Conservation (phyloP, 306 rosid species). For the Corylus heterophylla region DNA sequence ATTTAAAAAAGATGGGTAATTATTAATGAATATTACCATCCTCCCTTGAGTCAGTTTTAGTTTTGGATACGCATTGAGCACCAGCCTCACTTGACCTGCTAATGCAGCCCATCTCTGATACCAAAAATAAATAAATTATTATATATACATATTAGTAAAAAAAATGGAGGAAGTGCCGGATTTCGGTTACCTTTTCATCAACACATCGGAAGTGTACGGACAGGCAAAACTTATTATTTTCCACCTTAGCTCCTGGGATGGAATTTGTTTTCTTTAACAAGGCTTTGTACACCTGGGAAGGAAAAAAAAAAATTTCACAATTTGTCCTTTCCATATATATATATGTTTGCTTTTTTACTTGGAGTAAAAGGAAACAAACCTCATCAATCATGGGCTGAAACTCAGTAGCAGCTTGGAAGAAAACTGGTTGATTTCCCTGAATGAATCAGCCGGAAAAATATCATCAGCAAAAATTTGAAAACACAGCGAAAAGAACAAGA, state of each 20-base stretch:
- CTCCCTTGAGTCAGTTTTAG: constrained; percentile 77
- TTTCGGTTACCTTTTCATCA: constrained; percentile 73
- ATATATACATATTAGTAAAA: not conserved
- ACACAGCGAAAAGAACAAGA: constrained; percentile 18
- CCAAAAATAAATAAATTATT: not conserved
- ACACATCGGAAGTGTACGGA: constrained; percentile 97
- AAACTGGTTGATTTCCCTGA: constrained; percentile 59
- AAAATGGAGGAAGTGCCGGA: not conserved
- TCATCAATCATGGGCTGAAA: constrained; percentile 81
- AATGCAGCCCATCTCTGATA: constrained; percentile 73
- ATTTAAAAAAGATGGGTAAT: no score
- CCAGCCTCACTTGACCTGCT: constrained; percentile 69
- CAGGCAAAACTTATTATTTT: constrained; percentile 83
- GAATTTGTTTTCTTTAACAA: constrained; percentile 68
- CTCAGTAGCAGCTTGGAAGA: constrained; percentile 83
- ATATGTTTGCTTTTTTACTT: not conserved
- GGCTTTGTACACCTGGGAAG: constrained; percentile 59
- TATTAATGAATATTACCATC: constrained; percentile 36
- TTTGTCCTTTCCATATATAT: constrained; percentile 12
- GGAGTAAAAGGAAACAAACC: constrained; percentile 42
- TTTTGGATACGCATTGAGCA: constrained; percentile 74
- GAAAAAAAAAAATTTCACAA: not conserved
- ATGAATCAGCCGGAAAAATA: constrained; percentile 2
- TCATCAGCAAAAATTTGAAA: not conserved
- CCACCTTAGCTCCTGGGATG: constrained; percentile 80